Evolutionary conservation across 108 stramenopile species (phyloP), one percentile per base, ranked within the genome.

Genomic region (Nitzschia sp.): DNA sequence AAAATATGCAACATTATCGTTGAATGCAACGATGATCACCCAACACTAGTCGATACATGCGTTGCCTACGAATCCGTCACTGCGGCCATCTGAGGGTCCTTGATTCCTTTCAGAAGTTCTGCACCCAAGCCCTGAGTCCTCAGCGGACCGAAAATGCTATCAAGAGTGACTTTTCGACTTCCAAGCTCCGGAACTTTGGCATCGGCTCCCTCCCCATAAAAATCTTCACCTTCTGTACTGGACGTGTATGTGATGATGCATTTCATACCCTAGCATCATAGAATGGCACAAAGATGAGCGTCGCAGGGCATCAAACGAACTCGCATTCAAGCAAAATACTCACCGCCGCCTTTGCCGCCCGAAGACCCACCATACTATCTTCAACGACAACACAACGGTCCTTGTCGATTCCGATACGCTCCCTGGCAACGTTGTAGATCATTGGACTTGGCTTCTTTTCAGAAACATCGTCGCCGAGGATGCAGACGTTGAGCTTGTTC

Each of bases 381-480:
- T 97, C 96, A 17, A 97, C 72, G 9, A 97, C 94, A 15, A 97
- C 88, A 64, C 94, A 97, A 31, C 68, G 67, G 21, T 55, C 48
- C 19, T 74, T 36, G 1, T 74, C 74, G 58, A 95, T 76, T 19
- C 76, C 78, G 31, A 97, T 59, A 29, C 75, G 65, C 48, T 93
- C 87, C 18, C 82, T 82, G 30, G 94, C 94, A 9, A 70, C 85
- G 30, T 82, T 67, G 69, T 97, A 97, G 55, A 97, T 97, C 67
- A 89, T 55, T 0, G 96, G 96, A 68, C 87, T 80, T 0, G 96
- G 96, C 68, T 97, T 97, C 67, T 90, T 85, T 61, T 79, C 84
- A 3, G 79, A 67, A 21, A 95, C 94, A 74, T 95, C 94, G 67
- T 97, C 94, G 9, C 96, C 96, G 26, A 93, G 58, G 46, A 97